A percentile compares a stretch with the other conserved stretches of the same genome.
phyloP scores from a whole-genome alignment of 192 early-diverging fungal genomes.

The Coemansia sp. region DNA sequence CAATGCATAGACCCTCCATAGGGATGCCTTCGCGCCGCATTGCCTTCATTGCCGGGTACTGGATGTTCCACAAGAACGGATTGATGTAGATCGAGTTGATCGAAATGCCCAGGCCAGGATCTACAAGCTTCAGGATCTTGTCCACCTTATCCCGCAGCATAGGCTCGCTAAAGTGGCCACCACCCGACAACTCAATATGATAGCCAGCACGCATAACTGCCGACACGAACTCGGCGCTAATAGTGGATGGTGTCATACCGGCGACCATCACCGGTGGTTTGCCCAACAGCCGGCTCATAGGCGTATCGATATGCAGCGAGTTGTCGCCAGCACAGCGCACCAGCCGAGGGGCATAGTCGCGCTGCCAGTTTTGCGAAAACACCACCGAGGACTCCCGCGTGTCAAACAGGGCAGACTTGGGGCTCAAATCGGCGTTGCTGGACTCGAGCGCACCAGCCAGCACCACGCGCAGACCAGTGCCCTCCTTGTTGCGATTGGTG shows the following conservation, averaged over 20 bases:
- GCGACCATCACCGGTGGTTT: slow-evolving; percentile 95
- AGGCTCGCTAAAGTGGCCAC: slow-evolving; percentile 85
- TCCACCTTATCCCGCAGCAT: slow-evolving; percentile 75
- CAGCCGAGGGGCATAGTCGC: slow-evolving; percentile 76
- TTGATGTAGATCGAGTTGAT: slow-evolving; percentile 90
- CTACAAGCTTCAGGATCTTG: slow-evolving; percentile 72
- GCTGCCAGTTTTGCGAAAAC: slow-evolving; percentile 81
- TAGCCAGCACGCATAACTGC: slow-evolving; percentile 88
- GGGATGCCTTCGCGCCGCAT: slow-evolving; percentile 88
- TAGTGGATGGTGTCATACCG: slow-evolving; percentile 91
- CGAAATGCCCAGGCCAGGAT: slow-evolving; percentile 77
- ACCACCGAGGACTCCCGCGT: slow-evolving; percentile 61
- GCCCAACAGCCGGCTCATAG: slow-evolving; percentile 77
- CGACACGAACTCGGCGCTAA: slow-evolving; percentile 73
- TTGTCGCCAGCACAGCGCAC: slow-evolving; percentile 63
- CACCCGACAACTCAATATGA: slow-evolving; percentile 85
- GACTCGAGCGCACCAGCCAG: slow-evolving; percentile 32
- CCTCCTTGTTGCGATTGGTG: slow-evolving; percentile 91
- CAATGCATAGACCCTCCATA: slow-evolving; percentile 86
- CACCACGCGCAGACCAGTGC: slow-evolving; percentile 80
- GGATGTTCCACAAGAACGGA: slow-evolving; percentile 81
- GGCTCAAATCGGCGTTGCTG: slow-evolving; percentile 53
- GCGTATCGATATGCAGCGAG: slow-evolving; percentile 78
- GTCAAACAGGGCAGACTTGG: slow-evolving; percentile 80
- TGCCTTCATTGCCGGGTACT: slow-evolving; percentile 77